Evolutionary conservation across 371 early-diverging fungal genomes (phyloP), one percentile per base, ranked within the genome.

Genomic region (Mucor lusitanicus): DNA sequence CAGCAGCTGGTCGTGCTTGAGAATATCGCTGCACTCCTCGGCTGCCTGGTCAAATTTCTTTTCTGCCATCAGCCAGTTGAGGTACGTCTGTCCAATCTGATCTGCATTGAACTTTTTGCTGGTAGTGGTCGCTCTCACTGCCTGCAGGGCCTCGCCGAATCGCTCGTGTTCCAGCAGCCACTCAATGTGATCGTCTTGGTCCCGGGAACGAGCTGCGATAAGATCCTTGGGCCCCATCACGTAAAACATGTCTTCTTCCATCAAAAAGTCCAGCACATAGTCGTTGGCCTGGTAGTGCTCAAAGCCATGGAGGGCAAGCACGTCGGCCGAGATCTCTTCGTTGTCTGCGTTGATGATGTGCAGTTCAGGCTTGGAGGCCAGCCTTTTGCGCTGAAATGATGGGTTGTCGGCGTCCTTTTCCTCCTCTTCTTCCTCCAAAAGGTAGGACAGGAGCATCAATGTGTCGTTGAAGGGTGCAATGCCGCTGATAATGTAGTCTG

Each of bases 151-250:
- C 61, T 94, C 94, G 23, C 86, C 91, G 70, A 94, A 96, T 30
- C 86, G 75, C 23, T 85, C 85, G 19, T 90, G 85, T 55, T 92
- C 93, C 44, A 93, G 74, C 13, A 95, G 80, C 97, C 97, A 99
- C 57, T 93, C 90, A 61, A 99, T 90, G 65, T 95, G 97, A 80
- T 99, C 98, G 33, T 91, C 90, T 40, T 91, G 60, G 67, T 95
- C 96, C 40, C 97, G 86, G 5, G 93, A 91, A 33, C 88, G 85
- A n/a, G 96, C 97, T 3, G 91, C 84, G 28, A 98, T 88, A 19
- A 98, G 82, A 76, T 97, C 96, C 75, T 95, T 95, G 11, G 97
- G 98, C 9, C 95, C 93, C 44, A 95, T 83, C 0, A 98, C 85
- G 70, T 93, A 95, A 75, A 91, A 96, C 81, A 87, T 83, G 53